Conservation (phyloP, 257 asterid species). For the Nicotiana undulata region DNA sequence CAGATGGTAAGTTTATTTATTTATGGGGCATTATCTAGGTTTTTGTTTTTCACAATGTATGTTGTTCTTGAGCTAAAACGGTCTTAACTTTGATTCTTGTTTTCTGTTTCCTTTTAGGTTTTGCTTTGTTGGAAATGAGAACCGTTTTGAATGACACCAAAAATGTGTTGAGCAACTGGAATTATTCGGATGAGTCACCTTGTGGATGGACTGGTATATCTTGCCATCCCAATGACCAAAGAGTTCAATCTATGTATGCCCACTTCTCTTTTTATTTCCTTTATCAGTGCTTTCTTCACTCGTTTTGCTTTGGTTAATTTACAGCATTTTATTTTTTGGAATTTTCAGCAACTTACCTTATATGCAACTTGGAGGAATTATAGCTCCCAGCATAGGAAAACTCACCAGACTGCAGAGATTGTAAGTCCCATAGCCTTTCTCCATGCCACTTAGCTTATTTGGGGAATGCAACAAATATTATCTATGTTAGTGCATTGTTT, state of each 20-base stretch:
- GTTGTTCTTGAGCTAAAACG: neutral
- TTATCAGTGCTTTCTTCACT: neutral
- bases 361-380: slow-evolving; percentile 80
- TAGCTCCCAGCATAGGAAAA: slow-evolving; percentile 78
- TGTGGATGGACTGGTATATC: slow-evolving; percentile 90
- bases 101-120: slow-evolving; percentile 29
- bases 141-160: slow-evolving; percentile 68
- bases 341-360: slow-evolving; percentile 72
- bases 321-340: neutral
- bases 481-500: neutral
- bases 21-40: neutral
- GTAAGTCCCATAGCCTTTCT: slow-evolving; percentile 38
- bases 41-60: neutral
- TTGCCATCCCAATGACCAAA: slow-evolving; percentile 66
- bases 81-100: neutral
- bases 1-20: slow-evolving; percentile 56
- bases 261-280: neutral
- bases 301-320: neutral
- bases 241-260: slow-evolving; percentile 73
- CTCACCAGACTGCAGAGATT: slow-evolving; percentile 70
- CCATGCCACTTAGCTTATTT: no score
- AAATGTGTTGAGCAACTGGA: slow-evolving; percentile 69
- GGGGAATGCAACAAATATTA: neutral
- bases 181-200: slow-evolving; percentile 61
- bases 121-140: slow-evolving; percentile 77